phyloP scores from a whole-genome alignment of 441 rosid species.

The Cnidoscolus chayamansa region DNA sequence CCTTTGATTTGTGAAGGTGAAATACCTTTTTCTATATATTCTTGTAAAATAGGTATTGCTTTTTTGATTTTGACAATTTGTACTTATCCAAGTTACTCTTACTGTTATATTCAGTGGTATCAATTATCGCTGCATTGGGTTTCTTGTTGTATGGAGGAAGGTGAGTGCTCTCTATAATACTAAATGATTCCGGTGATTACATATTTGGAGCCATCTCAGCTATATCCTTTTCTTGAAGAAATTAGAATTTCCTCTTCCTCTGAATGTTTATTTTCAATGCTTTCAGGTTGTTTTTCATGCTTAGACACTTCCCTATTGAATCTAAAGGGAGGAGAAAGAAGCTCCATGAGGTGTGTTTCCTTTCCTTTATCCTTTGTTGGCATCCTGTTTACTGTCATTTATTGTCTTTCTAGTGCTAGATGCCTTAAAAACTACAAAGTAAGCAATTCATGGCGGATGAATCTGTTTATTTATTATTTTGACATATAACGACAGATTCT shows the following conservation, averaged over 20 bases:
- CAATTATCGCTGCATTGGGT: constrained; percentile 56
- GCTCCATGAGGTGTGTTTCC: constrained; percentile 73
- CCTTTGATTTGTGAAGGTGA: background rate
- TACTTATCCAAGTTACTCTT: background rate
- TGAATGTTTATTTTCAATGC: constrained; percentile 11
- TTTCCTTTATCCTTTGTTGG: background rate
- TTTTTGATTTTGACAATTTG: background rate
- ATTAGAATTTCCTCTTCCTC: constrained; percentile 15
- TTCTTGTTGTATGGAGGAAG: constrained; percentile 70
- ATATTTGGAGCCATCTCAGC: constrained; percentile 7
- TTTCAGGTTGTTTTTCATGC: constrained; percentile 82
- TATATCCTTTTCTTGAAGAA: background rate
- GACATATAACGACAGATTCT: background rate
- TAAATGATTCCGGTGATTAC: constrained; percentile 8
- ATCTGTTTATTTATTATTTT: background rate
- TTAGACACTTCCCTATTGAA: constrained; percentile 92
- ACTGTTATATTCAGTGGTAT: constrained; percentile 24
- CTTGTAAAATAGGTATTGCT: constrained; percentile 25
- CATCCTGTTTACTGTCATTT: background rate
- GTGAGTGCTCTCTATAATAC: constrained; percentile 25
- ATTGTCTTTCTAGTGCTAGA: background rate
- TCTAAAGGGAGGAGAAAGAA: constrained; percentile 98
- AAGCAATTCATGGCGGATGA: background rate
- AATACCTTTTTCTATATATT: background rate
- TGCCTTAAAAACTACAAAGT: background rate